Evolutionary conservation across 1,139 yeast species (phyloP).

Genomic region (Yamadazyma atlantica): DNA sequence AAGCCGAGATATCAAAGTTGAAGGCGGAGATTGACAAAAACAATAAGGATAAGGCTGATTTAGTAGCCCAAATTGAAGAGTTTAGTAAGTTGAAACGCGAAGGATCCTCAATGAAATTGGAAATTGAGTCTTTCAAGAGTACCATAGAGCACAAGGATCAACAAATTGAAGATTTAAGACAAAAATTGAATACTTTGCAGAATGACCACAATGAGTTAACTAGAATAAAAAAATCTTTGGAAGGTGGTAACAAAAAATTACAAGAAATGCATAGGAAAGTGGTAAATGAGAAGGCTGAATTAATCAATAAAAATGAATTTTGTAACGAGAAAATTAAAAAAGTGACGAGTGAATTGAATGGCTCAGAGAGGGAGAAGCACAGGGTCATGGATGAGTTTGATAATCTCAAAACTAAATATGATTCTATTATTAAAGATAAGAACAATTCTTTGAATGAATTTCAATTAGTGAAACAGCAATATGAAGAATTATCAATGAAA

Average conservation of each 20-base stretch:
- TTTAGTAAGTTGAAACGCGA: slow-evolving; percentile 32
- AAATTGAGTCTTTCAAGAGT: slow-evolving; percentile 38
- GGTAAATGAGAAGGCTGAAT: slow-evolving; percentile 36
- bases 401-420: slow-evolving; percentile 52
- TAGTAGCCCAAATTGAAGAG: slow-evolving; percentile 30
- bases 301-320: slow-evolving; percentile 42
- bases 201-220: slow-evolving; percentile 37
- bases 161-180: slow-evolving; percentile 44
- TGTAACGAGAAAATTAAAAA: slow-evolving; percentile 36
- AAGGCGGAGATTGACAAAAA: slow-evolving; percentile 24
- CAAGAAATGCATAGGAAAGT: slow-evolving; percentile 18
- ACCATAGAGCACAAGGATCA: slow-evolving; percentile 49
- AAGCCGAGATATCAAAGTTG: slow-evolving; percentile 8
- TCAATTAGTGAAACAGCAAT: slow-evolving; percentile 64
- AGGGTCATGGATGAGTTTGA: slow-evolving; percentile 48
- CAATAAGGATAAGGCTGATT: slow-evolving; percentile 25
- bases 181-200: slow-evolving; percentile 35
- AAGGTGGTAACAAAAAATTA: slow-evolving; percentile 23
- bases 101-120: slow-evolving; percentile 43
- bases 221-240: slow-evolving; percentile 43
- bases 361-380: slow-evolving; percentile 53
- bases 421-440: slow-evolving; percentile 46
- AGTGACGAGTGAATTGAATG: slow-evolving; percentile 31
- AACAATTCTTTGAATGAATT: slow-evolving; percentile 52
- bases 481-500: slow-evolving; percentile 73